phyloP scores from a whole-genome alignment of 2,329 filamentous ascomycete genomes.

The Cladobotryum protrusum region DNA sequence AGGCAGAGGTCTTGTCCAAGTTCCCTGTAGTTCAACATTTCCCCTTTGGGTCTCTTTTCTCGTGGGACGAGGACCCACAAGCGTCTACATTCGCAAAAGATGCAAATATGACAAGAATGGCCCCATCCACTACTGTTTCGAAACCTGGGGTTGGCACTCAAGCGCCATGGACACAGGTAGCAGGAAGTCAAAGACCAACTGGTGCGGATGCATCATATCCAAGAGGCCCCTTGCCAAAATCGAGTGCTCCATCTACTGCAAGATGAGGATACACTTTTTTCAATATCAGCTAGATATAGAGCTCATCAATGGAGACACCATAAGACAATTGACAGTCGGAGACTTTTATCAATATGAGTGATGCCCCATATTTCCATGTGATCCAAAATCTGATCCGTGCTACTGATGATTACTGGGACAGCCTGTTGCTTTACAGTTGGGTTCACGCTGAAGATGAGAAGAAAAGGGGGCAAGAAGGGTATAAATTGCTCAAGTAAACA shows the following conservation, averaged over 20 bases:
- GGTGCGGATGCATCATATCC: too few species aligned
- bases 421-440: too few species aligned
- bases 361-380: background rate
- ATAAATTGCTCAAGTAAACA: too few species aligned
- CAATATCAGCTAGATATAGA: too few species aligned
- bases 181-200: background rate
- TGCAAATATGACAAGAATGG: background rate
- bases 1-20: slow-evolving; percentile 91
- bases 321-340: too few species aligned
- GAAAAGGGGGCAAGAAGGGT: too few species aligned
- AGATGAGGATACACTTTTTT: too few species aligned
- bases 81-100: slow-evolving; percentile 27
- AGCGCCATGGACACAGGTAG: background rate
- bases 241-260: background rate
- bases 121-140: background rate
- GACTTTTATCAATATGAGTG: too few species aligned
- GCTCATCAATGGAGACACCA: too few species aligned
- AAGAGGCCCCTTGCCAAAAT: background rate
- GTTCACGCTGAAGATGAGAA: too few species aligned
- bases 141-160: background rate
- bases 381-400: background rate
- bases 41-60: slow-evolving; percentile 72
- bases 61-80: slow-evolving; percentile 63
- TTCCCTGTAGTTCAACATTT: slow-evolving; percentile 99
- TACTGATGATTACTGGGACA: too few species aligned